A percentile compares a stretch with the other conserved stretches of the same genome.
Evolutionary conservation across 306 rosid genomes (phyloP).

Genomic region (Pterocarpus santalinus): DNA sequence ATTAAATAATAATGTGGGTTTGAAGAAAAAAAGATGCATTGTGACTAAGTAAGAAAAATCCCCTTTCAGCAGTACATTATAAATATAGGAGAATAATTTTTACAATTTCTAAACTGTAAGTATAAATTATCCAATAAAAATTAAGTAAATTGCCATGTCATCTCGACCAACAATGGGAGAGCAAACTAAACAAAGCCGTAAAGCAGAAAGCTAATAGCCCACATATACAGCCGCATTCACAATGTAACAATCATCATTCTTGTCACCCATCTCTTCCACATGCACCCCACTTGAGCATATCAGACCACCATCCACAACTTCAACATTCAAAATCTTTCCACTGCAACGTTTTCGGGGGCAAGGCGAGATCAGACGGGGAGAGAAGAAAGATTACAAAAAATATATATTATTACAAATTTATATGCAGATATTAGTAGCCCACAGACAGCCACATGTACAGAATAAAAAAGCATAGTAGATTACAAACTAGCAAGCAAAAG

Average conservation of each 20-base stretch:
- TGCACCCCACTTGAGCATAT: slow-evolving; percentile 95
- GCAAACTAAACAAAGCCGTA: slow-evolving; percentile 36
- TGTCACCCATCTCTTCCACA: slow-evolving; percentile 98
- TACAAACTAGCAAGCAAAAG: slow-evolving; percentile 14
- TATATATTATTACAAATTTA: neutral
- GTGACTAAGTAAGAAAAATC: no score
- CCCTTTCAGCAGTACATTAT: no score
- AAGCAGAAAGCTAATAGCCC: slow-evolving; percentile 69
- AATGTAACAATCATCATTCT: slow-evolving; percentile 92
- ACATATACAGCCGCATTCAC: slow-evolving; percentile 98
- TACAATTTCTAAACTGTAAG: no score
- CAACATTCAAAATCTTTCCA: slow-evolving; percentile 83
- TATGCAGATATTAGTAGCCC: slow-evolving; percentile 1
- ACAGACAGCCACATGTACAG: slow-evolving; percentile 28
- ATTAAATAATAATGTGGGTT: no score
- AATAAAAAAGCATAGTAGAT: neutral
- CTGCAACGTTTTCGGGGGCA: slow-evolving; percentile 55
- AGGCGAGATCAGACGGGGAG: neutral
- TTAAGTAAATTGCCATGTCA: no score
- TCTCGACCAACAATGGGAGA: neutral
- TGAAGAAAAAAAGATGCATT: no score
- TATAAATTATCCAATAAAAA: no score
- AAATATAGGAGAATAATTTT: no score
- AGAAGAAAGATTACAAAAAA: slow-evolving; percentile 11
- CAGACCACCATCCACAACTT: slow-evolving; percentile 93